These are phyloP conservation scores for Stromatinia cepivora DNA, from an alignment of 2,329 filamentous ascomycete genomes.

Conservation along the genomic window DNA sequence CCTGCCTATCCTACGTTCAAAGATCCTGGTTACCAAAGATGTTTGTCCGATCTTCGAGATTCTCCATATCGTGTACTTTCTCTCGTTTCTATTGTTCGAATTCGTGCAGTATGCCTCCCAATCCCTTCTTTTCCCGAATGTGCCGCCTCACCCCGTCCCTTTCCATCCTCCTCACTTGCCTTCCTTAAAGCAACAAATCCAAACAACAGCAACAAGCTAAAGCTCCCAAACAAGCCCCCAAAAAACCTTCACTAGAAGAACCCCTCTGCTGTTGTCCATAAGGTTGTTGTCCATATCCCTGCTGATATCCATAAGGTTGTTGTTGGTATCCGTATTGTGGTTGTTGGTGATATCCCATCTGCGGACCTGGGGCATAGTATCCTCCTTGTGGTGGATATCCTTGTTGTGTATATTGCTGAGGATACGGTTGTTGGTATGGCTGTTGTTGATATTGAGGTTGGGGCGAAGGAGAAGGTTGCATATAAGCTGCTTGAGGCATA, in stretches of 20 bases:
- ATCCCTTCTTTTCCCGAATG: neutral
- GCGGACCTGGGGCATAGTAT: conserved; percentile 34
- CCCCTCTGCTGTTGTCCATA: conserved; percentile 42
- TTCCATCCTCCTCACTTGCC: neutral
- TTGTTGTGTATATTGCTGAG: conserved; percentile 23
- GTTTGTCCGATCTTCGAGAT: neutral
- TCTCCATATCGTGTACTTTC: neutral
- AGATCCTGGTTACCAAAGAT: neutral
- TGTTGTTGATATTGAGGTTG: conserved; percentile 30
- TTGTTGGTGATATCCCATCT: conserved; percentile 32
- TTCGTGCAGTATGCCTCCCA: neutral
- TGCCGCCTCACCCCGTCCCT: neutral
- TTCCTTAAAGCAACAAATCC: conserved; percentile 49
- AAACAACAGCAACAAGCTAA: conserved; percentile 54
- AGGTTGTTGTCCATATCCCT: conserved; percentile 27
- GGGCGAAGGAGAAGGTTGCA: conserved; percentile 15
- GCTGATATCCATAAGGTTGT: conserved; percentile 32
- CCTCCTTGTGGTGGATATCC: conserved; percentile 26
- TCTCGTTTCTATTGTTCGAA: neutral
- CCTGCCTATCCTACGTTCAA: neutral
- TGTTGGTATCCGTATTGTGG: conserved; percentile 26
- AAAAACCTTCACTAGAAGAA: conserved; percentile 45
- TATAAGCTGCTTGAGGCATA: conserved; percentile 32
- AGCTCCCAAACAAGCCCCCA: conserved; percentile 46
- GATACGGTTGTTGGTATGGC: conserved; percentile 24